A percentile compares a stretch with the other conserved stretches of the same genome.
phyloP scores from a whole-genome alignment of 306 rosid species.

The Sphenostylis stenocarpa region DNA sequence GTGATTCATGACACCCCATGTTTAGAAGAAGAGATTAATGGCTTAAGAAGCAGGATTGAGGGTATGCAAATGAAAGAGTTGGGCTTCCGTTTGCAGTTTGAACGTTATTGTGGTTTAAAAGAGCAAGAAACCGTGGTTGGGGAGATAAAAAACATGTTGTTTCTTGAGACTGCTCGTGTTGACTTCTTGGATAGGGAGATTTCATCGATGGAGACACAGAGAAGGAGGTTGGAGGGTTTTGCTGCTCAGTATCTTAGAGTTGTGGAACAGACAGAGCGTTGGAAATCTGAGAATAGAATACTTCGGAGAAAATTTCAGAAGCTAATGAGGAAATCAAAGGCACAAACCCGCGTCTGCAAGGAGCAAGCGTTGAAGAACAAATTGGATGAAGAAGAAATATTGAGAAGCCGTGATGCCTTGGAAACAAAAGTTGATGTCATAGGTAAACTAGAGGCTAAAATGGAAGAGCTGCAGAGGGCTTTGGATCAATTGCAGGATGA shows the following conservation, averaged over 20 bases:
- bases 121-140: slow-evolving; percentile 52
- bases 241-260: slow-evolving; percentile 37
- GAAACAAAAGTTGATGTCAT: slow-evolving; percentile 34
- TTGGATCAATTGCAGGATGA: slow-evolving; percentile 49
- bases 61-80: slow-evolving; percentile 51
- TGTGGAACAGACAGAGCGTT: slow-evolving; percentile 45
- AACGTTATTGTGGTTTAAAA: slow-evolving; percentile 50
- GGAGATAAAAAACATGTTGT: slow-evolving; percentile 47
- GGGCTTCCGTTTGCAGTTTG: slow-evolving; percentile 46
- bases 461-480: slow-evolving; percentile 43
- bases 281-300: slow-evolving; percentile 53
- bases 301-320: slow-evolving; percentile 51
- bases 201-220: slow-evolving; percentile 49
- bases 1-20: neutral
- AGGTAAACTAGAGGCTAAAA: slow-evolving; percentile 45
- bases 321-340: slow-evolving; percentile 50
- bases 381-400: slow-evolving; percentile 44
- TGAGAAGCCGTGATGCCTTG: slow-evolving; percentile 43
- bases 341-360: slow-evolving; percentile 35
- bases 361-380: slow-evolving; percentile 50
- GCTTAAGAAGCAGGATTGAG: slow-evolving; percentile 47
- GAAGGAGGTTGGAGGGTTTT: slow-evolving; percentile 43
- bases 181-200: slow-evolving; percentile 60
- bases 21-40: slow-evolving; percentile 40
- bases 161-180: slow-evolving; percentile 44